Evolutionary conservation across 2,329 filamentous ascomycete genomes (phyloP).

Genomic region (Botrytis elliptica): DNA sequence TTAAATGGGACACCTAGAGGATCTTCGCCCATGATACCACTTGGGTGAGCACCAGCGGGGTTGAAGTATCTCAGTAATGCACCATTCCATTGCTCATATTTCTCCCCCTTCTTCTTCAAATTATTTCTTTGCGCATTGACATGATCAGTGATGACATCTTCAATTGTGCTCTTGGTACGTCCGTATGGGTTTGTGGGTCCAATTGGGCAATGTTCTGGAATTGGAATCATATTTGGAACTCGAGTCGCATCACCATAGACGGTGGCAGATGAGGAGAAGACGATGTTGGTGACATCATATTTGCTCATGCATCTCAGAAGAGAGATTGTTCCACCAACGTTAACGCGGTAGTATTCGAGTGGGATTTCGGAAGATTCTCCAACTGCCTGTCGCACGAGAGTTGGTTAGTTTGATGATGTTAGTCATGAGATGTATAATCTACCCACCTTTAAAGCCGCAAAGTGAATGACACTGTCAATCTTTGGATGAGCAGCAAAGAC

Average conservation of each 20-base stretch:
- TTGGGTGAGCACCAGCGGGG: slow-evolving; percentile 90
- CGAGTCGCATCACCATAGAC: slow-evolving; percentile 98
- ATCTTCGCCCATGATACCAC: slow-evolving; percentile 96
- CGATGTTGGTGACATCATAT: slow-evolving; percentile 92
- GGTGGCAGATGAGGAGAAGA: slow-evolving; percentile 97
- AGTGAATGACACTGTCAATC: slow-evolving; percentile 98
- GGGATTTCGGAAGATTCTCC: slow-evolving; percentile 93
- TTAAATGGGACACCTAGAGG: slow-evolving; percentile 95
- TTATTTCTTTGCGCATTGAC: slow-evolving; percentile 84
- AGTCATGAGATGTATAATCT: not conserved
- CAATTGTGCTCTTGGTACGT: slow-evolving; percentile 90
- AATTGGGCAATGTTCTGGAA: slow-evolving; percentile 93
- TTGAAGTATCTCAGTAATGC: slow-evolving; percentile 97
- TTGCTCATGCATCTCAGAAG: slow-evolving; percentile 84
- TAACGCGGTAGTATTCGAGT: slow-evolving; percentile 96
- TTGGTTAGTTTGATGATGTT: slow-evolving; percentile 20
- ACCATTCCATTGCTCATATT: slow-evolving; percentile 82
- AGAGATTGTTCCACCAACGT: slow-evolving; percentile 87
- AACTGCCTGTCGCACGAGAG: slow-evolving; percentile 64
- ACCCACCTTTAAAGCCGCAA: slow-evolving; percentile 88
- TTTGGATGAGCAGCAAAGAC: slow-evolving; percentile 87
- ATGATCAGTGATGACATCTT: slow-evolving; percentile 87
- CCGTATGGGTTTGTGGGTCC: slow-evolving; percentile 98
- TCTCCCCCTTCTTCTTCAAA: slow-evolving; percentile 74
- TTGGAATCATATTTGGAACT: slow-evolving; percentile 97